phyloP scores from a whole-genome alignment of 2,329 filamentous ascomycete species.

The Cladosporium sphaerospermum region DNA sequence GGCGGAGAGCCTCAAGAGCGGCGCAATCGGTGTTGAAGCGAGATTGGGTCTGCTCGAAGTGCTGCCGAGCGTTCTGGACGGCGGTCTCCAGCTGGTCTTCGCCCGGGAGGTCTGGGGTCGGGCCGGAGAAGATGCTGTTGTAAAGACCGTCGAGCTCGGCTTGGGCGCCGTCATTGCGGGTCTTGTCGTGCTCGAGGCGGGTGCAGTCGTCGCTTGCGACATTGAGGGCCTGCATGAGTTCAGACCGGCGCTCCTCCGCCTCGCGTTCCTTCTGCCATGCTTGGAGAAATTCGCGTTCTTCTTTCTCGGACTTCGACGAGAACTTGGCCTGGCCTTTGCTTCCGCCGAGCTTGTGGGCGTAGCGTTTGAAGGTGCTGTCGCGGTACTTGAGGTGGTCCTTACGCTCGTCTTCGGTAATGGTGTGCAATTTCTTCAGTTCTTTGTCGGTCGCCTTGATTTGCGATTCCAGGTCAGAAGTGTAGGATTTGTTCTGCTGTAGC shows the following conservation, averaged over 20 bases:
- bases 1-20: slow-evolving; percentile 29
- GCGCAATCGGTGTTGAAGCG: slow-evolving; percentile 38
- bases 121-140: slow-evolving; percentile 48
- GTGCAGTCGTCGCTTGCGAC: slow-evolving; percentile 35
- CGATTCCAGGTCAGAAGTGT: slow-evolving; percentile 42
- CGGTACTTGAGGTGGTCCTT: slow-evolving; percentile 49
- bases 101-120: slow-evolving; percentile 48
- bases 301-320: slow-evolving; percentile 44
- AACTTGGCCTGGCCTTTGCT: slow-evolving; percentile 42
- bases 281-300: slow-evolving; percentile 51
- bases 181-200: slow-evolving; percentile 33
- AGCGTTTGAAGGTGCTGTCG: slow-evolving; percentile 47
- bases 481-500: slow-evolving; percentile 41
- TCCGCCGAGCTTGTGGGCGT: slow-evolving; percentile 47
- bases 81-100: slow-evolving; percentile 45
- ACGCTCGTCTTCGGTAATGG: slow-evolving; percentile 42
- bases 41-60: slow-evolving; percentile 35
- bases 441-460: slow-evolving; percentile 35
- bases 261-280: slow-evolving; percentile 45
- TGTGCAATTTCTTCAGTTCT: slow-evolving; percentile 36
- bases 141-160: slow-evolving; percentile 48
- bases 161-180: slow-evolving; percentile 38
- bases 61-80: slow-evolving; percentile 30
- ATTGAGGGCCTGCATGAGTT: slow-evolving; percentile 35
- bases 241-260: slow-evolving; percentile 38